Evolutionary conservation across 306 rosid species (phyloP).

Genomic region (Biancaea sappan): DNA sequence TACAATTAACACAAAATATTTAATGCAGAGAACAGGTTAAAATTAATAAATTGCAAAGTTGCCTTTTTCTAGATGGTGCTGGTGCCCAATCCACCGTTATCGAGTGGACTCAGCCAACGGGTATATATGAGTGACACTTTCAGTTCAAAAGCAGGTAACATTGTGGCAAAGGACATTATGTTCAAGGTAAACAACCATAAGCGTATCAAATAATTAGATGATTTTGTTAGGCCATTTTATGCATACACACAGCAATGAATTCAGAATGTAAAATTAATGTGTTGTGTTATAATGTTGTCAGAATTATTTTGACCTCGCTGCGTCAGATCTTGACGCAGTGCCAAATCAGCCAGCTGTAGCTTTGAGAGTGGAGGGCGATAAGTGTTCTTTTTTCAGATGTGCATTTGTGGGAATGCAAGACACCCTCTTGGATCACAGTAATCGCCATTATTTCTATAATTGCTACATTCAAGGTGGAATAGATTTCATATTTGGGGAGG

Average conservation of each 20-base stretch:
- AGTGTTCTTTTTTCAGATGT: constrained; percentile 35
- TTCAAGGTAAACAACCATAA: constrained; percentile 23
- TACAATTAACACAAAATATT: background rate
- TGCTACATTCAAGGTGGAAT: constrained; percentile 55
- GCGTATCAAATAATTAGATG: no score
- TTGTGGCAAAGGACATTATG: constrained; percentile 33
- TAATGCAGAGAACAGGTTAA: constrained; percentile 29
- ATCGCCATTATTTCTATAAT: constrained; percentile 48
- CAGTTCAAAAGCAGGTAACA: background rate
- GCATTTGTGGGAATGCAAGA: constrained; percentile 53
- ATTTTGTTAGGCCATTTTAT: no score
- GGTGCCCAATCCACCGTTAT: constrained; percentile 11
- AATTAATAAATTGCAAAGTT: background rate
- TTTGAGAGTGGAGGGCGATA: constrained; percentile 40
- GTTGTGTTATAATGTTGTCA: no score
- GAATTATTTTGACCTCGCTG: no score
- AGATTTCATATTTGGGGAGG: constrained; percentile 52
- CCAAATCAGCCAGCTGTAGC: constrained; percentile 52
- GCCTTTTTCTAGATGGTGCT: constrained; percentile 48
- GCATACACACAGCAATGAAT: no score
- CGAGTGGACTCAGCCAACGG: constrained; percentile 30
- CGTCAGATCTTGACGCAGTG: background rate
- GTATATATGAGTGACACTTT: constrained; percentile 28
- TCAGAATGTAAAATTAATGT: no score
- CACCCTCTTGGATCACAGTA: constrained; percentile 41